phyloP scores from a whole-genome alignment of 225 moss, liverwort and hornwort species.

The Ulota crispa region DNA sequence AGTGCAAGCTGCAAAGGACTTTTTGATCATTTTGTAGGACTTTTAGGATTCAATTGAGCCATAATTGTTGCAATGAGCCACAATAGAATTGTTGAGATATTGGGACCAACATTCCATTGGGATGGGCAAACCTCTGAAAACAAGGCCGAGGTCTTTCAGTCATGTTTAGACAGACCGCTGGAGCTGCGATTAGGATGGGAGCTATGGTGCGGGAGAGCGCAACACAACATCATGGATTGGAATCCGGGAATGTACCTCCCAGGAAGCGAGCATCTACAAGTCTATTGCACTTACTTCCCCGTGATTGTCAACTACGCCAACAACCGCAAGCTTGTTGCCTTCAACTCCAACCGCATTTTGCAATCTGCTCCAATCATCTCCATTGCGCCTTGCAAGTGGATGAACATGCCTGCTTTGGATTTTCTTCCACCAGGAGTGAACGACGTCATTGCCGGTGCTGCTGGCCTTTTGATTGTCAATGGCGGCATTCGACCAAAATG shows the following conservation, averaged over 20 bases:
- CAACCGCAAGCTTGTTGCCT: conserved; percentile 14
- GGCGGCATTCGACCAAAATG: conserved; percentile 18
- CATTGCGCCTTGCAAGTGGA: conserved; percentile 37
- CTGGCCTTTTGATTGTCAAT: conserved; percentile 35
- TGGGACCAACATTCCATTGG: conserved; percentile 28
- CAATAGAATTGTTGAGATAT: conserved; percentile 29
- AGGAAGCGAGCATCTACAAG: conserved; percentile 15
- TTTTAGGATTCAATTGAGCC: neutral
- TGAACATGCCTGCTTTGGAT: conserved; percentile 37
- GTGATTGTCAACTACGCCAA: conserved; percentile 29
- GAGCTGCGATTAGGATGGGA: conserved; percentile 22
- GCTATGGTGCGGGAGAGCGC: conserved; percentile 13
- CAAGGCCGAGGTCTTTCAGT: conserved; percentile 20
- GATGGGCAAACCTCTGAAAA: conserved; percentile 19
- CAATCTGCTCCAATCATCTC: conserved; percentile 18
- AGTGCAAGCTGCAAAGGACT: neutral
- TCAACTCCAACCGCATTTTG: conserved; percentile 40
- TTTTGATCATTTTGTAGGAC: neutral
- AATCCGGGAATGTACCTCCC: conserved; percentile 40
- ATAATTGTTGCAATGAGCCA: conserved; percentile 31
- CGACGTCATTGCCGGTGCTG: conserved; percentile 35
- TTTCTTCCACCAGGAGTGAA: conserved; percentile 28
- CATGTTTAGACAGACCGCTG: neutral
- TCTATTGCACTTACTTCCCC: conserved; percentile 44
- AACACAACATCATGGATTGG: conserved; percentile 40